phyloP scores from a whole-genome alignment of 164 flowering plant species.

The Hamamelis virginiana region DNA sequence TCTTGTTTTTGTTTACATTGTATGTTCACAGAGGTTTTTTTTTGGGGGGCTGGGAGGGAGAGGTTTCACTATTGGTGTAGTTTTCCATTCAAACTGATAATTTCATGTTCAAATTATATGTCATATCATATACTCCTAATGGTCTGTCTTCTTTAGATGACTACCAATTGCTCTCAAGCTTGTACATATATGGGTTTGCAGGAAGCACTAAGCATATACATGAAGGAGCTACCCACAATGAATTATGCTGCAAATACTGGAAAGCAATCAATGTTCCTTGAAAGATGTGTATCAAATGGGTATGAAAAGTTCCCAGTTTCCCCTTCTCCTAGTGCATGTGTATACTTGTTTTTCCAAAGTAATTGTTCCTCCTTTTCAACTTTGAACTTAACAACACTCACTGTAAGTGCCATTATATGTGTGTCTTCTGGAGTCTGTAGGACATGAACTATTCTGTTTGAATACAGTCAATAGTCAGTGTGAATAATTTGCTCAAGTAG shows the following conservation, averaged over 20 bases:
- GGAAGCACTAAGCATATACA: conserved; percentile 65
- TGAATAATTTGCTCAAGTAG: no score
- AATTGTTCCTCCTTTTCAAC: background rate
- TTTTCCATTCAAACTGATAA: background rate
- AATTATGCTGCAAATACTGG: conserved; percentile 92
- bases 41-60: no score
- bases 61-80: background rate
- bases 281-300: conserved; percentile 85
- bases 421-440: background rate
- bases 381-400: background rate
- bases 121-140: background rate
- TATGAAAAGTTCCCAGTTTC: conserved; percentile 14
- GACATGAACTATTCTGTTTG: background rate
- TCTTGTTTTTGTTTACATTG: background rate
- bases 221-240: conserved; percentile 78
- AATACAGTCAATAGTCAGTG: background rate
- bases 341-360: background rate
- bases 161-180: background rate
- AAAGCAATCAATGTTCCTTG: conserved; percentile 74
- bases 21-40: no score
- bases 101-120: background rate
- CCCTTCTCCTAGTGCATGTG: background rate
- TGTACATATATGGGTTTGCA: conserved; percentile 25
- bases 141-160: background rate
- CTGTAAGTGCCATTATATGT: background rate